Conservation (phyloP, 164 flowering plant genomes). For the Kalanchoe fedtschenkoi region DNA sequence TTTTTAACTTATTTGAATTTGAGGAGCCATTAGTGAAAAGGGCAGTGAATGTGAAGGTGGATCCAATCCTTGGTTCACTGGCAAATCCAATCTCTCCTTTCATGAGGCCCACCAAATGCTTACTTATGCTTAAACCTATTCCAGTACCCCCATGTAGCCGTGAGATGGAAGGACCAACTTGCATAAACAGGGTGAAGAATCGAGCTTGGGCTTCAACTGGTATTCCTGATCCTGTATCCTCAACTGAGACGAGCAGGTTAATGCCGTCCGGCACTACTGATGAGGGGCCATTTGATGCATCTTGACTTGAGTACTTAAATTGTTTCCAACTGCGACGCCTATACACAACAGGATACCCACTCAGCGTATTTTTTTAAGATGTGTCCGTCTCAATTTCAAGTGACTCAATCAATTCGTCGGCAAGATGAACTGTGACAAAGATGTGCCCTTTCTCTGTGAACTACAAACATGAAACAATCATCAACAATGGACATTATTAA, state of each 20-base stretch:
- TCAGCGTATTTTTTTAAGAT: constrained; percentile 45
- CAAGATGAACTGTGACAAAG: constrained; percentile 70
- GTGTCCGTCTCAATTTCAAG: constrained; percentile 37
- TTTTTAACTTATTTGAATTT: constrained; percentile 17
- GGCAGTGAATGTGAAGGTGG: constrained; percentile 85
- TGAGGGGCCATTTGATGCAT: constrained; percentile 18
- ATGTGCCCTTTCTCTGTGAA: constrained; percentile 95
- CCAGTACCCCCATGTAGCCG: constrained; percentile 92
- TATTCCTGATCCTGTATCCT: constrained; percentile 91
- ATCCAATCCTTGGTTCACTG: constrained; percentile 67
- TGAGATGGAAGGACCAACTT: constrained; percentile 75
- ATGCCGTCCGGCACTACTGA: constrained; percentile 31
- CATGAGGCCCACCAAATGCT: constrained; percentile 84
- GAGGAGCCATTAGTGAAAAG: constrained; percentile 22
- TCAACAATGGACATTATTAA: not conserved
- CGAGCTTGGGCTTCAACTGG: constrained; percentile 76
- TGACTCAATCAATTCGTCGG: constrained; percentile 58
- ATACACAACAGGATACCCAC: constrained; percentile 78
- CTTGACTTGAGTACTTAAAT: constrained; percentile 44
- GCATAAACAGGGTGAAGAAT: constrained; percentile 91
- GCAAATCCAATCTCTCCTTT: constrained; percentile 88
- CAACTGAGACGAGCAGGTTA: constrained; percentile 72
- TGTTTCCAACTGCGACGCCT: constrained; percentile 63
- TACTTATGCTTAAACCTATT: constrained; percentile 93
- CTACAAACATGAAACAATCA: constrained; percentile 25